Conservation (phyloP, 1,284 basidiomycete species). For the Cryptococcus sp. region DNA sequence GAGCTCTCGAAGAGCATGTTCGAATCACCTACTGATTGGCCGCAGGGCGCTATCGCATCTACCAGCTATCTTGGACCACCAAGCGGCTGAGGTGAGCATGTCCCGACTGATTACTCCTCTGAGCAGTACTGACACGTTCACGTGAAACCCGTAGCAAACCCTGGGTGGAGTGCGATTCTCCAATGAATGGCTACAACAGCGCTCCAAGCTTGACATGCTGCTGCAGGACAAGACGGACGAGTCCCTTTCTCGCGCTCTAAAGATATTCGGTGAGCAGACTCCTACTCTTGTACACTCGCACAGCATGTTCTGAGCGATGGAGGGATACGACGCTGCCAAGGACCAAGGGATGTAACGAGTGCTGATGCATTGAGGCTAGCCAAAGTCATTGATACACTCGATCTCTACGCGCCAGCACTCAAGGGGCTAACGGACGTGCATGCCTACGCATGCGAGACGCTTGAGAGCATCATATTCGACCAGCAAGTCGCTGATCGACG, state of each 20-base stretch:
- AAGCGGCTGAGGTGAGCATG: constrained; percentile 26
- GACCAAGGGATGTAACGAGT: background rate
- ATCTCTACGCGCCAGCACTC: constrained; percentile 32
- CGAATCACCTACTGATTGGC: too few species aligned
- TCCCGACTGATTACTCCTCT: background rate
- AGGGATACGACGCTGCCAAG: too few species aligned
- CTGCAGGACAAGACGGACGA: constrained; percentile 19
- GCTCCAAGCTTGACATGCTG: constrained; percentile 20
- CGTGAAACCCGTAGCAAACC: constrained; percentile 17
- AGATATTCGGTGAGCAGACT: constrained; percentile 25
- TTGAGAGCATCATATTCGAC: constrained; percentile 38
- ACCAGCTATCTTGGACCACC: constrained; percentile 29
- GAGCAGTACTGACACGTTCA: background rate
- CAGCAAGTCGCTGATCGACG: constrained; percentile 16
- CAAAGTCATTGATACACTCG: constrained; percentile 38
- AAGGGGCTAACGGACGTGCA: constrained; percentile 41
- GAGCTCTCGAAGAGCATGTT: background rate
- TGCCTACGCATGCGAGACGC: constrained; percentile 29
- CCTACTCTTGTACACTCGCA: too few species aligned
- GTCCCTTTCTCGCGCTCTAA: constrained; percentile 23
- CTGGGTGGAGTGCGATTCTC: constrained; percentile 20
- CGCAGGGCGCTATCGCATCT: constrained; percentile 17
- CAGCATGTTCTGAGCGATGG: too few species aligned
- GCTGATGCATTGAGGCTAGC: constrained; percentile 17
- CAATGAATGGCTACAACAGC: constrained; percentile 26